Conservation (phyloP, 2,329 filamentous ascomycete genomes). For the Pseudogymnoascus sp. region DNA sequence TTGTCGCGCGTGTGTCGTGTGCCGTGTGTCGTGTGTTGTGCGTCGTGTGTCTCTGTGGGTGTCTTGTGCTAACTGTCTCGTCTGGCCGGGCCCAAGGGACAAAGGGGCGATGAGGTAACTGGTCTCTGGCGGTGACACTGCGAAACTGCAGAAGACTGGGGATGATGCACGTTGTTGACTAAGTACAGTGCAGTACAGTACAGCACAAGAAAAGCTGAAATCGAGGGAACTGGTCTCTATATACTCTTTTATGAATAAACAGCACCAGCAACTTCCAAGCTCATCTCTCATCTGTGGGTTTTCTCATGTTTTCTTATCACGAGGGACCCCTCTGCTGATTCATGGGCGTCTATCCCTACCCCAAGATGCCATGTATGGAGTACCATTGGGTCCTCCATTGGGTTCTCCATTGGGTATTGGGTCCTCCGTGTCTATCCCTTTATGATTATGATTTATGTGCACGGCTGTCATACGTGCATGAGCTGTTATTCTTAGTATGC, state of each 20-base stretch:
- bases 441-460: no score
- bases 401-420: no score
- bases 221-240: background rate
- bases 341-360: no score
- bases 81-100: background rate
- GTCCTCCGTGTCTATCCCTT: no score
- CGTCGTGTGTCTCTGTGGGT: background rate
- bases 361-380: no score
- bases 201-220: background rate
- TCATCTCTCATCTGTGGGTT: background rate
- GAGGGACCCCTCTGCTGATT: background rate
- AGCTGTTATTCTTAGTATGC: background rate
- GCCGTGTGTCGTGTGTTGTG: background rate
- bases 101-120: background rate
- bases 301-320: background rate
- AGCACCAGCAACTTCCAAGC: background rate
- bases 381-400: no score
- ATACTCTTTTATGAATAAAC: background rate
- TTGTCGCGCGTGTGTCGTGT: background rate
- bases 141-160: background rate
- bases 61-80: background rate
- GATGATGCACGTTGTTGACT: background rate
- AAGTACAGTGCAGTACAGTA: background rate
- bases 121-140: background rate
- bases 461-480: background rate